phyloP scores from a whole-genome alignment of 2,329 filamentous ascomycete species.

The Aspergillus sp. region DNA sequence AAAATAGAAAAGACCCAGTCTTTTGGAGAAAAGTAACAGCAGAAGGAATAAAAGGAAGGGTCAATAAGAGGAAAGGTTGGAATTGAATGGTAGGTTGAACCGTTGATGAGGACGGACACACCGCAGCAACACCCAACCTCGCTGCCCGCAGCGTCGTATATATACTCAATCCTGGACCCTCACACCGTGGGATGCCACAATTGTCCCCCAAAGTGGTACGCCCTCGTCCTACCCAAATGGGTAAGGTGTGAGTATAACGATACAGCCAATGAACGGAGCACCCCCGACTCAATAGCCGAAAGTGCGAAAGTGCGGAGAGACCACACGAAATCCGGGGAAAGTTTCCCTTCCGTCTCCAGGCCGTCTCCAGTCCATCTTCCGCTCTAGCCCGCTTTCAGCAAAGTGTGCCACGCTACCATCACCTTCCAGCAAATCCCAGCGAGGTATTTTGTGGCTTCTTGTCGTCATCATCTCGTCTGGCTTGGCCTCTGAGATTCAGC shows the following conservation, averaged over 20 bases:
- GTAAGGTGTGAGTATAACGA: not conserved
- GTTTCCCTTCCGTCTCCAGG: not conserved
- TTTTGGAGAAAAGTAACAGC: not conserved
- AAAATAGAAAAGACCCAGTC: not conserved
- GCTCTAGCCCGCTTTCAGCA: not conserved
- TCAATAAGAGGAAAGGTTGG: not conserved
- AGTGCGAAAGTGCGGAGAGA: conserved; percentile 14
- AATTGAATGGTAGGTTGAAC: not conserved
- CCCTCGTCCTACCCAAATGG: not conserved
- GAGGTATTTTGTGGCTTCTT: not conserved
- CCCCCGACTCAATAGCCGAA: conserved; percentile 13
- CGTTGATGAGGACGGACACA: not conserved
- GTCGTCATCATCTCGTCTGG: not conserved
- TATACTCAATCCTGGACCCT: not conserved
- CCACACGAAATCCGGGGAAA: conserved; percentile 2
- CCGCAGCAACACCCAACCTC: not conserved
- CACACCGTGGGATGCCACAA: not conserved
- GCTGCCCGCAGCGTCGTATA: not conserved
- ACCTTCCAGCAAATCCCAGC: not conserved
- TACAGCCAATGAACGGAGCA: conserved; percentile 7
- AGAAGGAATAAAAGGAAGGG: not conserved
- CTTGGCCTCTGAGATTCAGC: not conserved
- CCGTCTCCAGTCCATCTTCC: not conserved
- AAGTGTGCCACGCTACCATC: not conserved
- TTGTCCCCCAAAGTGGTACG: not conserved